Evolutionary conservation across 495 filamentous ascomycete species (phyloP).

Genomic region (Usnea hakonensis): DNA sequence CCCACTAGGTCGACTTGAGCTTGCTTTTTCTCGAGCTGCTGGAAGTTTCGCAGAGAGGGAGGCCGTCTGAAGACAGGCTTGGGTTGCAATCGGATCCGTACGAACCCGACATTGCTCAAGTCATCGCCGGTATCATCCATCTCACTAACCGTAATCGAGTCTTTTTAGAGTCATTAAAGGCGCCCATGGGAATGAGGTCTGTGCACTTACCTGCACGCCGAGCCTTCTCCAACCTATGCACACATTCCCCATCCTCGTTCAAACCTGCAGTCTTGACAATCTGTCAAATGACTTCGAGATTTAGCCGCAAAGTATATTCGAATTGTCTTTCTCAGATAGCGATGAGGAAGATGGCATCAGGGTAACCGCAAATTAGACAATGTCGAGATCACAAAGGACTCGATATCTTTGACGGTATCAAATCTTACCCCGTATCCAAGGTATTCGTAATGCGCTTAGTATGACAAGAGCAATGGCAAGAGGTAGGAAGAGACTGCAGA

Average conservation of each 20-base stretch:
- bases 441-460: too few species aligned
- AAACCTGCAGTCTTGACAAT: too few species aligned
- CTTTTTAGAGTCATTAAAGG: constrained; percentile 7
- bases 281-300: too few species aligned
- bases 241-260: constrained; percentile 10
- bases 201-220: constrained; percentile 6
- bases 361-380: too few species aligned
- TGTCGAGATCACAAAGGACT: too few species aligned
- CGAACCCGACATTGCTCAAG: background rate
- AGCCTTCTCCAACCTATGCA: constrained; percentile 9
- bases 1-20: background rate
- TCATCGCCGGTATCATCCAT: constrained; percentile 8
- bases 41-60: background rate
- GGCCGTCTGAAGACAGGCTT: constrained; percentile 8
- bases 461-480: too few species aligned
- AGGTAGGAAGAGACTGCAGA: too few species aligned
- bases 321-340: too few species aligned
- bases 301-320: too few species aligned
- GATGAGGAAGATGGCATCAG: too few species aligned
- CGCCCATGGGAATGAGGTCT: background rate
- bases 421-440: too few species aligned
- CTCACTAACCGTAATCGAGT: background rate
- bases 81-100: constrained; percentile 3
- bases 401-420: too few species aligned
- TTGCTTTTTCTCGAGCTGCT: background rate